phyloP scores from a whole-genome alignment of 495 filamentous ascomycete genomes.

The Aspergillus campestris region DNA sequence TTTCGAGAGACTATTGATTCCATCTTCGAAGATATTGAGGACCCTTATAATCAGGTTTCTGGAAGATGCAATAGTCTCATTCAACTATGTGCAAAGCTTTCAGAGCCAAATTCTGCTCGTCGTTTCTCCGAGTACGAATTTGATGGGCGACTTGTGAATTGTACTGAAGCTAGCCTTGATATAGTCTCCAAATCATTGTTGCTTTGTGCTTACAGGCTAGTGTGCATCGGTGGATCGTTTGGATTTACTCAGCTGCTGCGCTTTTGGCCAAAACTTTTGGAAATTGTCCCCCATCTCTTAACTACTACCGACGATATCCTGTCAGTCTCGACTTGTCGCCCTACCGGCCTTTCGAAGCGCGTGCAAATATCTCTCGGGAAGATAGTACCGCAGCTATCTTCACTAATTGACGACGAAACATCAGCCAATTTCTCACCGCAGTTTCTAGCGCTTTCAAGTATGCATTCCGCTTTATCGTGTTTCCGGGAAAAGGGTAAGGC shows the following conservation, averaged over 20 bases:
- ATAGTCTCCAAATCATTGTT: constrained; percentile 22
- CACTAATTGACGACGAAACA: constrained; percentile 11
- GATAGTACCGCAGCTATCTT: constrained; percentile 13
- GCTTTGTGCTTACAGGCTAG: constrained; percentile 26
- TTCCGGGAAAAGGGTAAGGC: constrained; percentile 23
- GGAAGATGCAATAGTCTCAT: constrained; percentile 46
- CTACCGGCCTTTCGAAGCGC: constrained; percentile 19
- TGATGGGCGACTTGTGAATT: constrained; percentile 53
- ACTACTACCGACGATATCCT: constrained; percentile 19
- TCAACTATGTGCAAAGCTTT: constrained; percentile 65
- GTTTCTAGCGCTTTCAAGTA: constrained; percentile 22
- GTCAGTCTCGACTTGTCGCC: constrained; percentile 9
- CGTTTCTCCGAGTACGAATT: constrained; percentile 72
- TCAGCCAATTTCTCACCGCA: constrained; percentile 22
- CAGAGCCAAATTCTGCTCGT: constrained; percentile 53
- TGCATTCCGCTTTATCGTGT: constrained; percentile 16
- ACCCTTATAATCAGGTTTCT: constrained; percentile 38
- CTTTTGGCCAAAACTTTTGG: constrained; percentile 29
- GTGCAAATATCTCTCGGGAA: constrained; percentile 23
- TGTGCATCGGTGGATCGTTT: constrained; percentile 15
- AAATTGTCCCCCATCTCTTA: constrained; percentile 19
- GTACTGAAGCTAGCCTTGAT: constrained; percentile 21
- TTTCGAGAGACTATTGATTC: constrained; percentile 75
- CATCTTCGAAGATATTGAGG: constrained; percentile 74
- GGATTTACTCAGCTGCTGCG: constrained; percentile 18